Base-by-base conservation (phyloP, 1,284 basidiomycete species). In the Microbotryum saponariae region DNA sequence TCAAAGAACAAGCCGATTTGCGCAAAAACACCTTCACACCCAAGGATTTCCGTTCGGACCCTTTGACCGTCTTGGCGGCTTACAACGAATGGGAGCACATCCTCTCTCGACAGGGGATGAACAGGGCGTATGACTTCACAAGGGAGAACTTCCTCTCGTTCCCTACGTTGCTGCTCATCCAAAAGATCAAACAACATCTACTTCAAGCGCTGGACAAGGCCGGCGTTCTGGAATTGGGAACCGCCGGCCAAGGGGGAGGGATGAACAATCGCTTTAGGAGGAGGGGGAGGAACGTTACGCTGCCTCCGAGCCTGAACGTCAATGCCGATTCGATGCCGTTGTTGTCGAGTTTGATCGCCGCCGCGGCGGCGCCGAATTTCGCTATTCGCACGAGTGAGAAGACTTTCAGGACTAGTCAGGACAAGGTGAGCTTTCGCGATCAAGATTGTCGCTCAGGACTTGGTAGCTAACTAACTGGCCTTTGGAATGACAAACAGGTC, bases 281-380 rank as follows among this genome's bases (percentile, higher is more conserved):
- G 16, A 42, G 37, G 37, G 37, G 37, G 1, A 31, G 56, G 31
- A 21, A 58, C 52, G 21, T 54, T 58, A 47, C 37, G 59, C 18
- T 91, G 12, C 90, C 90, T 8, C 75, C 79, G 4, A 82, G 83
- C 66, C 77, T 94, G 61, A 90, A 89, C 72, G 78, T 77, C 66
- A 90, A 97, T 73, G 82, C 82, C 42, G 80, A 87, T 58, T 89
- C 85, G 48, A 75, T 85, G 7, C 87, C 93, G 18, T 76, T 97
- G n/a, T 78, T 96, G 21, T 85, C 88, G 14, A 90, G 88, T 2
- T 79, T 97, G 58, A 87, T 97, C 69, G 85, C 91, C 3, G 83
- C 91, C 58, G 89, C 90, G 0, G 84, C 83, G 0, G 90, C 92
- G 68, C 93, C 93, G n/a, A 94, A 96, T 75, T 96, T 92, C 77